These are phyloP conservation scores for Paxillus involutus DNA, from an alignment of 768 basidiomycete genomes.

Conservation along the genomic window DNA sequence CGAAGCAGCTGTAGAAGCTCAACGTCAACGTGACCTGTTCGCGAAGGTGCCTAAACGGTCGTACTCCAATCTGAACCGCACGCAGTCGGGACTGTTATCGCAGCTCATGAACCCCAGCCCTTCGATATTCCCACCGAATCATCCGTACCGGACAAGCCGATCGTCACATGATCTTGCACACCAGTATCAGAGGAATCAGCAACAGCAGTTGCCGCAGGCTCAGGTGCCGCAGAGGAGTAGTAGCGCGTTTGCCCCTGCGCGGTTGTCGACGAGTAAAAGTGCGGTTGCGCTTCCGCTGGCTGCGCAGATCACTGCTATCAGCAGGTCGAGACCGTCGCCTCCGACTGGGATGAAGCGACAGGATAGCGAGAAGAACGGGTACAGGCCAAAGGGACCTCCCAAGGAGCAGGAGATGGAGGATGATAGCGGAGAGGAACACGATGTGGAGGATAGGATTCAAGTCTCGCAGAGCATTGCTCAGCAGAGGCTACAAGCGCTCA, in stretches of 20 bases:
- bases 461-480: slow-evolving; percentile 70
- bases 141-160: slow-evolving; percentile 56
- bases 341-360: slow-evolving; percentile 21
- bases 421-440: slow-evolving; percentile 50
- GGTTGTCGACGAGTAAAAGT: slow-evolving; percentile 55
- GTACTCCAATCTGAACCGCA: slow-evolving; percentile 57
- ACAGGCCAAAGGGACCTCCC: slow-evolving; percentile 66
- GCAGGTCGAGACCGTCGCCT: slow-evolving; percentile 26
- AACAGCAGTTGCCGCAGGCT: slow-evolving; percentile 18
- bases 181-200: slow-evolving; percentile 22
- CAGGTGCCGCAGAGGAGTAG: slow-evolving; percentile 28
- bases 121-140: slow-evolving; percentile 52
- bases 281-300: slow-evolving; percentile 59
- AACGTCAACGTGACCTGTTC: slow-evolving; percentile 66
- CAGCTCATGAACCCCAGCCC: slow-evolving; percentile 76
- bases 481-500: slow-evolving; percentile 60
- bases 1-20: slow-evolving; percentile 62
- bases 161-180: slow-evolving; percentile 46
- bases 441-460: slow-evolving; percentile 50
- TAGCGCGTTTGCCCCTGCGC: slow-evolving; percentile 31
- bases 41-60: slow-evolving; percentile 67
- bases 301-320: slow-evolving; percentile 43
- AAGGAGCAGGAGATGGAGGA: slow-evolving; percentile 68
- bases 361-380: slow-evolving; percentile 39
- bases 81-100: slow-evolving; percentile 58